These are phyloP conservation scores for Trypanosoma cruzi DNA, from an alignment of 208 protist genomes.

Conservation along the genomic window DNA sequence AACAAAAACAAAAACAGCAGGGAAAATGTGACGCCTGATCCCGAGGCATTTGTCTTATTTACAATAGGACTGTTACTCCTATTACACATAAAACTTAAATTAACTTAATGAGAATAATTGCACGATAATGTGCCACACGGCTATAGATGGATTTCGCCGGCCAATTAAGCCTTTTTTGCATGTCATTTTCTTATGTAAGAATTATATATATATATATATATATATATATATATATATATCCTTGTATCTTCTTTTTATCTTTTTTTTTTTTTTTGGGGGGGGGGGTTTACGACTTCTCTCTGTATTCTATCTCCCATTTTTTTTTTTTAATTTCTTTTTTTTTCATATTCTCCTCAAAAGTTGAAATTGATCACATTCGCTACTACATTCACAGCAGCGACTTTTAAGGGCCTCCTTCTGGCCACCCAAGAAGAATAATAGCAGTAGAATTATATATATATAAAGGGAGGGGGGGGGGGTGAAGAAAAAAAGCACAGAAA, in stretches of 20 bases:
- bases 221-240: slow-evolving; percentile 21
- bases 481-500: background rate
- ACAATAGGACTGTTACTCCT: background rate
- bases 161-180: no score
- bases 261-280: no score
- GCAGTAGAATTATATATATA: slow-evolving; percentile 13
- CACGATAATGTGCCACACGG: background rate
- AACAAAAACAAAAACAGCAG: background rate
- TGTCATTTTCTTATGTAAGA: background rate
- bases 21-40: background rate
- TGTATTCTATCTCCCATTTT: slow-evolving; percentile 18
- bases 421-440: slow-evolving; percentile 12
- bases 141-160: no score
- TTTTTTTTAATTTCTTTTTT: slow-evolving; percentile 4
- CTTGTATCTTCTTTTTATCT: background rate
- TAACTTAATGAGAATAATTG: slow-evolving; percentile 5
- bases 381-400: slow-evolving; percentile 21
- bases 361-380: slow-evolving; percentile 6
- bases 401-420: slow-evolving; percentile 5
- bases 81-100: background rate
- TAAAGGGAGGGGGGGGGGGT: background rate
- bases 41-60: background rate
- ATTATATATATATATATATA: slow-evolving; percentile 21
- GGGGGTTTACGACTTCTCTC: no score
- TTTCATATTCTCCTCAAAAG: slow-evolving; percentile 5